phyloP scores from a whole-genome alignment of 345 rosid species.

The Pseudoturritis turrita region DNA sequence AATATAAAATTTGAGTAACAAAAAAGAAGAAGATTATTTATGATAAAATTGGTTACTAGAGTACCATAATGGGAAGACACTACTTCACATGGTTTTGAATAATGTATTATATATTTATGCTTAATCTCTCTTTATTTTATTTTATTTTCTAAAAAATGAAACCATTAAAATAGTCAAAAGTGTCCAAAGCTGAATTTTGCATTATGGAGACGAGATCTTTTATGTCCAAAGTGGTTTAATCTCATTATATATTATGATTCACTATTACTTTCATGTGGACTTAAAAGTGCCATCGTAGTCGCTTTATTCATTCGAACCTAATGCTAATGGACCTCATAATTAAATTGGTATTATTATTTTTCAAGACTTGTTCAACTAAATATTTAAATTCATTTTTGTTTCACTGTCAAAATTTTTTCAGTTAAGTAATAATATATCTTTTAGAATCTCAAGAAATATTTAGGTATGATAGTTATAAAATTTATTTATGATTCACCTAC shows the following conservation, averaged over 20 bases:
- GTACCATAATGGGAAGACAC: conserved; percentile 36
- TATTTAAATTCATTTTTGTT: not conserved
- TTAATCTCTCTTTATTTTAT: conserved; percentile 3
- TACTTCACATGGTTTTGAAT: conserved; percentile 28
- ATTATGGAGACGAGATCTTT: conserved; percentile 33
- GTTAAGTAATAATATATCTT: not conserved
- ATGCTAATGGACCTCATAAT: conserved; percentile 30
- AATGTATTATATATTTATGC: conserved; percentile 5
- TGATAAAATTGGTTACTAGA: too few relatives aligned
- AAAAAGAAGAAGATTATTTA: too few relatives aligned
- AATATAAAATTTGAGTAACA: too few relatives aligned
- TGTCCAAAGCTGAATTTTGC: conserved; percentile 34
- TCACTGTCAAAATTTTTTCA: not conserved
- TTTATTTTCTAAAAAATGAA: not conserved
- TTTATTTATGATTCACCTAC: too few relatives aligned
- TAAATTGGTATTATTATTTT: not conserved
- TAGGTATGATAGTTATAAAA: too few relatives aligned
- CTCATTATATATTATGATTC: conserved; percentile 26
- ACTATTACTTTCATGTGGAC: conserved; percentile 26
- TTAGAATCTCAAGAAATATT: too few relatives aligned
- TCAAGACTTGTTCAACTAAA: not conserved
- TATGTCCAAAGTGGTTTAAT: conserved; percentile 30
- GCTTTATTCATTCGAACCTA: conserved; percentile 19
- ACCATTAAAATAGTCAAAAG: conserved; percentile 17
- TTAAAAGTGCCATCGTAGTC: conserved; percentile 16